These are phyloP conservation scores for Mucor indicus DNA, from an alignment of 371 early-diverging fungal genomes.

Conservation along the genomic window DNA sequence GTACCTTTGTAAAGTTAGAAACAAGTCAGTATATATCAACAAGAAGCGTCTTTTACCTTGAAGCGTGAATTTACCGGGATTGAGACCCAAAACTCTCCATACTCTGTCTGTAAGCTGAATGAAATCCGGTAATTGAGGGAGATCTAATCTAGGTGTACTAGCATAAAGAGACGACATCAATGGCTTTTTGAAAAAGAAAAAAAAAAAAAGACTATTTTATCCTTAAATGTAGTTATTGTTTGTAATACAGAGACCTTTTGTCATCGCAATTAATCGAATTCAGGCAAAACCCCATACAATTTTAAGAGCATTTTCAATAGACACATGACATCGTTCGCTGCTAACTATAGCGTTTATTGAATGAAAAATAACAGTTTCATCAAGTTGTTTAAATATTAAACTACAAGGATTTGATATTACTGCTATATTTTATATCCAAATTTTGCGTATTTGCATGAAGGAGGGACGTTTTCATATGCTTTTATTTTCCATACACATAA, in stretches of 20 bases:
- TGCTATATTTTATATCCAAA: no score
- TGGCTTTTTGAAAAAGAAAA: background rate
- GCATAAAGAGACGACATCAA: background rate
- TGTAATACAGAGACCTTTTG: background rate
- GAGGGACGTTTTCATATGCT: no score
- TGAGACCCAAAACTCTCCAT: constrained; percentile 63
- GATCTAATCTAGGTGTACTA: constrained; percentile 1
- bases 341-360: no score
- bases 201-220: background rate
- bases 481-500: no score
- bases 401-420: no score
- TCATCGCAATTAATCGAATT: background rate
- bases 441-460: no score
- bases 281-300: background rate
- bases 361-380: no score
- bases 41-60: constrained; percentile 48
- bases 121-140: constrained; percentile 32
- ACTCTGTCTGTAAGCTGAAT: constrained; percentile 46
- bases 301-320: no score
- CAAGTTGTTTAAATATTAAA: no score
- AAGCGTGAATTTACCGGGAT: constrained; percentile 75
- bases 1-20: constrained; percentile 42
- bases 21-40: background rate
- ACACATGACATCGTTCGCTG: no score
- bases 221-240: background rate